Evolutionary conservation across 1,284 basidiomycete species (phyloP).

Genomic region (Ceratobasidium sp.): DNA sequence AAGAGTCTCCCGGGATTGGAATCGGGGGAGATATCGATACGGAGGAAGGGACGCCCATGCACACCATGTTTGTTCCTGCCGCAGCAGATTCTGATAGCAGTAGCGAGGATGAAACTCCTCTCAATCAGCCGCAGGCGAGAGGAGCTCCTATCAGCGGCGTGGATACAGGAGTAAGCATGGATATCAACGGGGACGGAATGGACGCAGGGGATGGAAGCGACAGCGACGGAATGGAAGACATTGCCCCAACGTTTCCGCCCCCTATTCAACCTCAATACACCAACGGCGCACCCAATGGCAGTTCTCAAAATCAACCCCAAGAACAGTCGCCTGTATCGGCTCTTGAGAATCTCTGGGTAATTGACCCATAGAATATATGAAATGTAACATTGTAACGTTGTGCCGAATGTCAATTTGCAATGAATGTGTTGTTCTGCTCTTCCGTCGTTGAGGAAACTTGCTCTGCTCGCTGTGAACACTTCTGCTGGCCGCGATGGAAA

Average conservation of each 20-base stretch:
- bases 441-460: not conserved
- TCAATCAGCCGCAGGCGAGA: not conserved
- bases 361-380: conserved; percentile 30
- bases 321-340: conserved; percentile 13
- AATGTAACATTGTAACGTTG: conserved; percentile 16
- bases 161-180: not conserved
- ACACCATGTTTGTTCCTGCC: conserved; percentile 19
- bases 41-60: conserved; percentile 35
- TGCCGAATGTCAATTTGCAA: conserved; percentile 16
- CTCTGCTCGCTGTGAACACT: not conserved
- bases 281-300: conserved; percentile 1
- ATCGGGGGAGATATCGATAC: not conserved
- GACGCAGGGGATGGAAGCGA: conserved; percentile 2
- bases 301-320: not conserved
- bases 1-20: not conserved
- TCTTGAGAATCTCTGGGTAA: conserved; percentile 21
- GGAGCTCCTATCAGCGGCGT: not conserved
- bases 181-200: not conserved
- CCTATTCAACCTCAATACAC: not conserved
- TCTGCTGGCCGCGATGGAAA: conserved; percentile 16
- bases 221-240: conserved; percentile 30
- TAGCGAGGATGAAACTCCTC: conserved; percentile 20
- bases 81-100: conserved; percentile 22
- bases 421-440: conserved; percentile 28
- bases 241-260: not conserved